Percentiles rank a stretch among this genome's conserved stretches.
phyloP scores from a whole-genome alignment of 1,139 yeast species.

The Nakaseomyces kungkrabaensis region DNA sequence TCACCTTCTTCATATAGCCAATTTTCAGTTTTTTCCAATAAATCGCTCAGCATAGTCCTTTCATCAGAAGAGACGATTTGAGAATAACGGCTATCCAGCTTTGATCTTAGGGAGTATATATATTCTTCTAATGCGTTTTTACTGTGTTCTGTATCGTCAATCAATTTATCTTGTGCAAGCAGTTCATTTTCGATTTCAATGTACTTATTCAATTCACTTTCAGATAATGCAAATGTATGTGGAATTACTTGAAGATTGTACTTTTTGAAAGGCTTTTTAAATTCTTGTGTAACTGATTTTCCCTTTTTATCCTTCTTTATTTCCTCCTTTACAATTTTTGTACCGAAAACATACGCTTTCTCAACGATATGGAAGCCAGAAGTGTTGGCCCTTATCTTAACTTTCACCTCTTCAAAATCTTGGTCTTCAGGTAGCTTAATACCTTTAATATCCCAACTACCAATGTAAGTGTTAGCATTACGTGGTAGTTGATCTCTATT shows the following conservation, averaged over 20 bases:
- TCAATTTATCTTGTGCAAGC: constrained; percentile 84
- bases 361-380: constrained; percentile 90
- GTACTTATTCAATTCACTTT: constrained; percentile 43
- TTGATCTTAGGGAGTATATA: constrained; percentile 93
- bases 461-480: constrained; percentile 56
- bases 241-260: constrained; percentile 55
- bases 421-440: constrained; percentile 71
- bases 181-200: constrained; percentile 76
- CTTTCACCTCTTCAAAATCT: constrained; percentile 70
- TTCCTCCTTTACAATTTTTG: background rate
- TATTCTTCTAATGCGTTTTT: constrained; percentile 97
- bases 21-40: constrained; percentile 81
- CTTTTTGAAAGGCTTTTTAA: constrained; percentile 41
- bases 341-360: constrained; percentile 89
- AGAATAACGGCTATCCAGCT: constrained; percentile 82
- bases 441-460: constrained; percentile 80
- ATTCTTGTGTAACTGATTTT: background rate
- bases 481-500: constrained; percentile 60
- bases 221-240: constrained; percentile 57
- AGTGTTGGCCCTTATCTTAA: constrained; percentile 92
- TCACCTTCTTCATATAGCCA: constrained; percentile 97
- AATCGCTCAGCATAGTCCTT: constrained; percentile 61
- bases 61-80: constrained; percentile 62
- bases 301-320: background rate
- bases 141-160: constrained; percentile 96